Base-by-base conservation (phyloP, 768 basidiomycete genomes). In the Leccinum subgranulosum region DNA sequence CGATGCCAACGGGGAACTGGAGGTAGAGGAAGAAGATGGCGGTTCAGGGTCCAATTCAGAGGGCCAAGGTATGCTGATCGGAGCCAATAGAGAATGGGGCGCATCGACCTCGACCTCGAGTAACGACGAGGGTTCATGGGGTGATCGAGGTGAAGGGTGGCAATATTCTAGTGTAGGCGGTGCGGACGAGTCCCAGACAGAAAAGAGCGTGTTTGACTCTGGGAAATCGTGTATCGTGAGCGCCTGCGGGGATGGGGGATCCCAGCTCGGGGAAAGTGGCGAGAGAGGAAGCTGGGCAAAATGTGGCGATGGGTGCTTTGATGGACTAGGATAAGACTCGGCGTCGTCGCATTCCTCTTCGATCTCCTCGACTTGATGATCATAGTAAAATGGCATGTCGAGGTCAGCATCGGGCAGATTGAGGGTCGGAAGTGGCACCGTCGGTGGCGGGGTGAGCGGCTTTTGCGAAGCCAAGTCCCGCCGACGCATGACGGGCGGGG, bases 371-470 rank as follows among this genome's bases (percentile, higher is more conserved):
- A 46, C 46, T 15, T 58, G 58, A 39, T 61, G 57, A 29, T 61
- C 63, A 6, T 66, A 55, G 39, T 66, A 55, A 45, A 55, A 57
- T 29, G 29, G 27, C 5, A 39, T 9, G 15, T 72, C 70, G 14
- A 54, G 27, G 47, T 77, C 77, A 9, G 64, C 46, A 27, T 74
- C 74, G 8, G 80, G 79, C 31, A 80, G 58, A 46, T 63, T 69
- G 21, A 70, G 70, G 0, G 73, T 75, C 45, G 65, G 58, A 28
- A 70, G 74, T 21, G 76, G 75, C 54, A 77, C 67, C 19, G 77
- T 79, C 34, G 76, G 73, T 17, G 79, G 79, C 52, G 79, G 79
- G 19, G 78, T 77, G 57, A 74, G 68, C 3, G 72, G 78, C 60
- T 58, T 69, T 31, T 72, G 69, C 28, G 56, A 68, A 21, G 62